Base-by-base conservation (phyloP, 2,329 filamentous ascomycete species). In the Akanthomyces muscarius region DNA sequence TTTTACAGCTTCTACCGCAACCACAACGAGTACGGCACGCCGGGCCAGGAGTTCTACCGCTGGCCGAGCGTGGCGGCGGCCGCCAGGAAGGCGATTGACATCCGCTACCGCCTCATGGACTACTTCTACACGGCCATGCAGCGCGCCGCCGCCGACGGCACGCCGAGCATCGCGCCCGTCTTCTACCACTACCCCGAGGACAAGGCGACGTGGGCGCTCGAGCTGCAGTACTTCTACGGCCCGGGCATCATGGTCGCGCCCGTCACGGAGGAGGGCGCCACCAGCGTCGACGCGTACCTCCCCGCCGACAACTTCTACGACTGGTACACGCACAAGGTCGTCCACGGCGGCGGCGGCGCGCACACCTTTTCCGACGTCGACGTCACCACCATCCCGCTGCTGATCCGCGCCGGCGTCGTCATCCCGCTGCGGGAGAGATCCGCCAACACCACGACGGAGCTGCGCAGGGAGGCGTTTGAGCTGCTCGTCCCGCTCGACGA, bases 61-160 rank as follows among this genome's bases (percentile, higher is more conserved):
- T 92, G 87, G 86, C 75, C 78, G 0, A 72, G 77, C 1, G 87
- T 89, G 3, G 77, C 87, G 0, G 73, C 80, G 5, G 86, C 89
- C 0, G 88, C 88, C 0, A 81, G 80, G 53, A 86, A 85, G 65
- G 88, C 85, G 16, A 91, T 92, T 67, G 81, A 83, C 42, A 85
- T 86, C 54, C 83, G 89, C 21, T 92, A 92, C 76, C 80, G 82
- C 44, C 78, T 92, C 14, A 79, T 92, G 16, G 89, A 92, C 71
- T 92, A 92, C 75, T 80, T 90, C 65, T 92, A 92, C 79, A 91
- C 89, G 1, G 85, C 86, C 0, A 78, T 91, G 67, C 79, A 88
- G 90, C 71, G 74, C 77, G 64, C 84, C 1, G 90, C 73, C 41
- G 70, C 78, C 41, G 81, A 81, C 8, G 90, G 90, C 28, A 83